phyloP scores from a whole-genome alignment of 257 asterid genomes.

The Penstemon newberryi region DNA sequence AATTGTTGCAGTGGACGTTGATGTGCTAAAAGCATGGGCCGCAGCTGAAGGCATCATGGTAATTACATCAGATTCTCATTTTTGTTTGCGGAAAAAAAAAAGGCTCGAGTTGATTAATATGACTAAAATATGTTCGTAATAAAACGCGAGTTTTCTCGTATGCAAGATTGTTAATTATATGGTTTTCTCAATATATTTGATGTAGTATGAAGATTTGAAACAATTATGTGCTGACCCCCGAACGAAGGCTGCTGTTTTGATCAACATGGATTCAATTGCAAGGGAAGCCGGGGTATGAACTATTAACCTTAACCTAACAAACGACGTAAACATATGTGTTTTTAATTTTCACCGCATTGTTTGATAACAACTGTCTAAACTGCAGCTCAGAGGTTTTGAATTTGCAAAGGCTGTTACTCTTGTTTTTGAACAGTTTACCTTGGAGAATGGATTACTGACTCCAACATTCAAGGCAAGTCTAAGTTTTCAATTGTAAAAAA shows the following conservation, averaged over 20 bases:
- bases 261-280: slow-evolving; percentile 88
- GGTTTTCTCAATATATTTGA: background rate
- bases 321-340: background rate
- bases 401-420: slow-evolving; percentile 79
- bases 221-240: slow-evolving; percentile 80
- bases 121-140: background rate
- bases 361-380: slow-evolving; percentile 9
- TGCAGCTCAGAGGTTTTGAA: slow-evolving; percentile 88
- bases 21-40: slow-evolving; percentile 82
- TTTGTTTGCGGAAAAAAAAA: background rate
- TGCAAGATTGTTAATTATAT: slow-evolving; percentile 2
- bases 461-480: slow-evolving; percentile 86
- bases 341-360: background rate
- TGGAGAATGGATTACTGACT: slow-evolving; percentile 82
- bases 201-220: slow-evolving; percentile 68
- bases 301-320: background rate
- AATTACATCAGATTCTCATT: slow-evolving; percentile 14
- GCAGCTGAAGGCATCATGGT: slow-evolving; percentile 84
- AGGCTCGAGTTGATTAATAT: background rate
- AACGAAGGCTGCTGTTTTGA: slow-evolving; percentile 81
- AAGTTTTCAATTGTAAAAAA: background rate
- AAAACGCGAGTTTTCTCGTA: background rate
- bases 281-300: slow-evolving; percentile 77
- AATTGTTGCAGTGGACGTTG: slow-evolving; percentile 78
- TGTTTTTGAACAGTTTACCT: slow-evolving; percentile 78